These are phyloP conservation scores for Colletotrichum melonis DNA, from an alignment of 2,329 filamentous ascomycete species.

Conservation along the genomic window DNA sequence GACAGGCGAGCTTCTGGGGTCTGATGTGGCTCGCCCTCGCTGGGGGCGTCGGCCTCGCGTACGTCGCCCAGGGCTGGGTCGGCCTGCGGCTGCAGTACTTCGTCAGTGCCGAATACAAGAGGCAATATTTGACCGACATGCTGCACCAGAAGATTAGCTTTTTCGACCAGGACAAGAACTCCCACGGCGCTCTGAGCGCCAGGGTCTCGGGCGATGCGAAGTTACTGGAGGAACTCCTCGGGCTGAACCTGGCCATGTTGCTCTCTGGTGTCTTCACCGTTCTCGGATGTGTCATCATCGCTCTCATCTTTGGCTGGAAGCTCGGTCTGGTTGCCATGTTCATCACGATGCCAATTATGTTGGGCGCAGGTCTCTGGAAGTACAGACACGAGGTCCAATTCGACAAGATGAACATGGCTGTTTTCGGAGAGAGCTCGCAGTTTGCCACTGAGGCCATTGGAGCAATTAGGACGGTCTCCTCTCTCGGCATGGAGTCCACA, in stretches of 20 bases:
- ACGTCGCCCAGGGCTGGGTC: slow-evolving; percentile 41
- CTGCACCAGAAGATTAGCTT: slow-evolving; percentile 43
- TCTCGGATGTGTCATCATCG: slow-evolving; percentile 43
- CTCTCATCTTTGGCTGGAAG: slow-evolving; percentile 50
- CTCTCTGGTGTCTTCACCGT: slow-evolving; percentile 45
- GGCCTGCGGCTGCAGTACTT: slow-evolving; percentile 24
- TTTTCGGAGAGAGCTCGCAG: slow-evolving; percentile 70
- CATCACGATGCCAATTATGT: slow-evolving; percentile 47
- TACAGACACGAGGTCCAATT: slow-evolving; percentile 64
- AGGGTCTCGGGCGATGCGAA: slow-evolving; percentile 45
- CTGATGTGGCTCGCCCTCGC: slow-evolving; percentile 47
- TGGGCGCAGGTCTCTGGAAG: slow-evolving; percentile 49
- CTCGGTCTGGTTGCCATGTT: slow-evolving; percentile 50
- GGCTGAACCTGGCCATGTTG: slow-evolving; percentile 44
- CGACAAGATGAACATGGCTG: slow-evolving; percentile 65
- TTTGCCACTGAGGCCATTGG: slow-evolving; percentile 72
- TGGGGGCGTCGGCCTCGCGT: slow-evolving; percentile 42
- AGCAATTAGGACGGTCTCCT: slow-evolving; percentile 71
- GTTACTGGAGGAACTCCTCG: slow-evolving; percentile 46
- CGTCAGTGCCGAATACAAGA: slow-evolving; percentile 36
- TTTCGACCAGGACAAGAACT: slow-evolving; percentile 45
- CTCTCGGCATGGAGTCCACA: slow-evolving; percentile 68
- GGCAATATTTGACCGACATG: slow-evolving; percentile 44
- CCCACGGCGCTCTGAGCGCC: slow-evolving; percentile 42
- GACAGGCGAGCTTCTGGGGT: slow-evolving; percentile 42